A percentile compares a stretch with the other conserved stretches of the same genome.
These are phyloP conservation scores for Tetracladium marchalianum DNA, from an alignment of 495 filamentous ascomycete species.

Conservation along the genomic window DNA sequence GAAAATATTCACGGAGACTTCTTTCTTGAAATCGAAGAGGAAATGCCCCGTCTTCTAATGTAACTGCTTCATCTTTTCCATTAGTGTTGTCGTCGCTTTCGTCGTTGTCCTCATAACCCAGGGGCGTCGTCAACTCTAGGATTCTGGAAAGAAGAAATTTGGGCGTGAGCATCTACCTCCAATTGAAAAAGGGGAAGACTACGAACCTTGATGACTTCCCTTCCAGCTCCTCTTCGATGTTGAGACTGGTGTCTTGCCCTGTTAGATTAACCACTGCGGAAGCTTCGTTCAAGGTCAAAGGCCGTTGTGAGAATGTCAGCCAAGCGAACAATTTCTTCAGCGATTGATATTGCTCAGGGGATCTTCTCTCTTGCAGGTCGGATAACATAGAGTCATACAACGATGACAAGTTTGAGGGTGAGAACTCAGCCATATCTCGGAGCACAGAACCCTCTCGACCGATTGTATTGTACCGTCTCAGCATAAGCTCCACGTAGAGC, in stretches of 20 bases:
- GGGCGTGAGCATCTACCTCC: too few relatives aligned
- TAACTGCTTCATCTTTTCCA: slow-evolving; percentile 2
- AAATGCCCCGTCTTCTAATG: slow-evolving; percentile 5
- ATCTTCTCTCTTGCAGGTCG: slow-evolving; percentile 9
- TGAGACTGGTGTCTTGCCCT: not conserved
- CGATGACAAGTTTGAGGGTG: not conserved
- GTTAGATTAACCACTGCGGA: slow-evolving; percentile 11
- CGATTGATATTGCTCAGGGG: slow-evolving; percentile 6
- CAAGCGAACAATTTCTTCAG: slow-evolving; percentile 13
- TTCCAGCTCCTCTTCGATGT: slow-evolving; percentile 3
- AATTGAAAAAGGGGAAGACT: not conserved
- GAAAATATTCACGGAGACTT: slow-evolving; percentile 17
- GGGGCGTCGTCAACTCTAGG: not conserved
- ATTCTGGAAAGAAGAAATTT: too few relatives aligned
- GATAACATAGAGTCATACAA: slow-evolving; percentile 14
- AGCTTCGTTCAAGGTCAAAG: slow-evolving; percentile 15
- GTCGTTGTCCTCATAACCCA: slow-evolving; percentile 6
- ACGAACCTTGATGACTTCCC: not conserved
- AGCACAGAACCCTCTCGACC: slow-evolving; percentile 14
- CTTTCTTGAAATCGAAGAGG: slow-evolving; percentile 19
- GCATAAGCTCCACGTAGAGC: slow-evolving; percentile 19
- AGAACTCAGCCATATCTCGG: slow-evolving; percentile 10
- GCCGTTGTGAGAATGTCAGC: slow-evolving; percentile 14
- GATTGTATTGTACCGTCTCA: slow-evolving; percentile 12
- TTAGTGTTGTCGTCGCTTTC: slow-evolving; percentile 10